phyloP scores from a whole-genome alignment of 768 basidiomycete genomes.

The Cubamyces lactineus region DNA sequence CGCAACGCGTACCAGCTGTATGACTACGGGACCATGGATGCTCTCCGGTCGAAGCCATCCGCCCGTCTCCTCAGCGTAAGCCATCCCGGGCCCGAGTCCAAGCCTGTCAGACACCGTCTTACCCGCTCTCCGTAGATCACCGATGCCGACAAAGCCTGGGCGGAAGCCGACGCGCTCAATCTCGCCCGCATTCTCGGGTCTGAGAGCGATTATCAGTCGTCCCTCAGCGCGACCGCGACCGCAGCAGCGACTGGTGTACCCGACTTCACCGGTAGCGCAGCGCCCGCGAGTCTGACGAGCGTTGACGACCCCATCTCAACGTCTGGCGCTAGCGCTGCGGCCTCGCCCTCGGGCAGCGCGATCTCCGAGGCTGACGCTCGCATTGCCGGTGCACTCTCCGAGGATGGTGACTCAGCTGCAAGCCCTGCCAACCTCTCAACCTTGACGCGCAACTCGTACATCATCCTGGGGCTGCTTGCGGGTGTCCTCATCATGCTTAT shows the following conservation, averaged over 20 bases:
- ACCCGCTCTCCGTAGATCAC: background rate
- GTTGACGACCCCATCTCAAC: background rate
- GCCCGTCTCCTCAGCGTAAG: conserved; percentile 4
- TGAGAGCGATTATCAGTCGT: background rate
- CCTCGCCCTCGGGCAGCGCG: background rate
- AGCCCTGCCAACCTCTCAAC: background rate
- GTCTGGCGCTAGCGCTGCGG: background rate
- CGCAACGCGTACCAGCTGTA: conserved; percentile 3
- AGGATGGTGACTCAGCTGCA: background rate
- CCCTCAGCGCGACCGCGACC: background rate
- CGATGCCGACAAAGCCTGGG: background rate
- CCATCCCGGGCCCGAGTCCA: too few relatives aligned
- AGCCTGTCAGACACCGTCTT: background rate
- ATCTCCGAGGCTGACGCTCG: background rate
- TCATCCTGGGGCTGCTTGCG: conserved; percentile 18
- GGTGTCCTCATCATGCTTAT: conserved; percentile 16
- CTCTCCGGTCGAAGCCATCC: background rate
- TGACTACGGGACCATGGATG: background rate
- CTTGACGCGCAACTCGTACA: conserved; percentile 13
- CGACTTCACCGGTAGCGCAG: background rate
- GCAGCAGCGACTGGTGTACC: background rate
- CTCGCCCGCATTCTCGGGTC: background rate
- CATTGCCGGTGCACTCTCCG: background rate
- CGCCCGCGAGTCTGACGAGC: background rate
- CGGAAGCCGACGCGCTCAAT: background rate